These are phyloP conservation scores for Trichoderma aggressivum DNA, from an alignment of 2,329 filamentous ascomycete species.

Conservation along the genomic window DNA sequence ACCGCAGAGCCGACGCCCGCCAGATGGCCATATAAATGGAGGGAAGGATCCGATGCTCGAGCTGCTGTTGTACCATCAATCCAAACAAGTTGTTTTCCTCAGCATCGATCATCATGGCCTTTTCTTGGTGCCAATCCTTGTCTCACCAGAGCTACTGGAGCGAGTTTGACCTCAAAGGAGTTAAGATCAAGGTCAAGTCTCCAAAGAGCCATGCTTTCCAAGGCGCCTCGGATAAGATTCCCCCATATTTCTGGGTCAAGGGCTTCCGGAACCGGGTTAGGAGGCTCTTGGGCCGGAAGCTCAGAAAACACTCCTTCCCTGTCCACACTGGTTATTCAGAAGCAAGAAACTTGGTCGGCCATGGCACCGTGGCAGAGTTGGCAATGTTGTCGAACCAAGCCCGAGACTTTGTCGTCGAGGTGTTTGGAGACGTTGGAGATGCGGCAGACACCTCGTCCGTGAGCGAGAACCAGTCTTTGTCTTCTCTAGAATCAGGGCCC, in stretches of 20 bases:
- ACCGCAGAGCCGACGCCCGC: neutral
- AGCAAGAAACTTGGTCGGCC: slow-evolving; percentile 19
- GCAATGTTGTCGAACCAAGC: slow-evolving; percentile 19
- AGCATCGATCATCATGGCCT: slow-evolving; percentile 12
- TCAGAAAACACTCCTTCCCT: slow-evolving; percentile 7
- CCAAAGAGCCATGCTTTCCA: slow-evolving; percentile 10
- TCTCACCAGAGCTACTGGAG: slow-evolving; percentile 17
- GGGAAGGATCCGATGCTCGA: neutral
- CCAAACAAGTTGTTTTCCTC: neutral
- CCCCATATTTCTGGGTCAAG: slow-evolving; percentile 20
- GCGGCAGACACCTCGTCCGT: neutral
- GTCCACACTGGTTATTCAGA: slow-evolving; percentile 21
- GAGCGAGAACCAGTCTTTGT: neutral
- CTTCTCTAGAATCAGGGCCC: slow-evolving; percentile 3
- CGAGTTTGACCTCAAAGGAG: slow-evolving; percentile 18
- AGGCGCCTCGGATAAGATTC: slow-evolving; percentile 5
- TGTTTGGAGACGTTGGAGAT: slow-evolving; percentile 19
- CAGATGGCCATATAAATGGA: neutral
- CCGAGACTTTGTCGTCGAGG: slow-evolving; percentile 12
- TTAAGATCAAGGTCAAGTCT: slow-evolving; percentile 18
- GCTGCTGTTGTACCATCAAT: neutral
- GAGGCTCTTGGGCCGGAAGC: slow-evolving; percentile 7
- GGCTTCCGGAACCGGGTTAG: slow-evolving; percentile 13
- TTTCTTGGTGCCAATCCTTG: slow-evolving; percentile 2
- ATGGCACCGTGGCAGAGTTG: slow-evolving; percentile 20